phyloP scores from a whole-genome alignment of 2,329 filamentous ascomycete genomes.

The Cytospora piceae region DNA sequence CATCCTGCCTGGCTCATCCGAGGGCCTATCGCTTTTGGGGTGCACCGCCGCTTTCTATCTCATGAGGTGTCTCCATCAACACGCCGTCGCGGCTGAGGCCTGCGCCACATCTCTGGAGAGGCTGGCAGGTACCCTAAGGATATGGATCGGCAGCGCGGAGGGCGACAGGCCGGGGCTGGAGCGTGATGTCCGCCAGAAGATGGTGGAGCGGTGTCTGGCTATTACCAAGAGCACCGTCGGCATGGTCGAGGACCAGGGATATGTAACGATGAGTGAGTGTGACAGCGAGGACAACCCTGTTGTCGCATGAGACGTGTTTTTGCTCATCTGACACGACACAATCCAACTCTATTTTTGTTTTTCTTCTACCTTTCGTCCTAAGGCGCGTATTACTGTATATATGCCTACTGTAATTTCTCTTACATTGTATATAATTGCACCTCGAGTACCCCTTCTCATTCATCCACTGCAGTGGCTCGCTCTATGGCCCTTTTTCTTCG shows the following conservation, averaged over 20 bases:
- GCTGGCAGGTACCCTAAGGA: slow-evolving; percentile 59
- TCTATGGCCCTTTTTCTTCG: not conserved
- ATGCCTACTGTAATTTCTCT: not conserved
- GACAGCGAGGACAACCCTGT: slow-evolving; percentile 41
- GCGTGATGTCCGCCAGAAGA: slow-evolving; percentile 53
- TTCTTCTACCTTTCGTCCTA: not conserved
- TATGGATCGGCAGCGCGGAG: slow-evolving; percentile 61
- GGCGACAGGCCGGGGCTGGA: slow-evolving; percentile 58
- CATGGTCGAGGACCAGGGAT: slow-evolving; percentile 64
- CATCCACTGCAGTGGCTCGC: not conserved
- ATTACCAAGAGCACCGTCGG: slow-evolving; percentile 62
- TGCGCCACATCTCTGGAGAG: slow-evolving; percentile 57
- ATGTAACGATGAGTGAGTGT: slow-evolving; percentile 60
- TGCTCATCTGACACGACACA: not conserved
- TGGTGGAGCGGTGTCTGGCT: slow-evolving; percentile 59
- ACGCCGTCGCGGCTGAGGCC: slow-evolving; percentile 51
- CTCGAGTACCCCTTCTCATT: not conserved
- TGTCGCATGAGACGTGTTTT: slow-evolving; percentile 7
- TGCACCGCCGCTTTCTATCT: slow-evolving; percentile 63
- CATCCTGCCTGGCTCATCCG: slow-evolving; percentile 49
- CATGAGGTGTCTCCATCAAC: slow-evolving; percentile 55
- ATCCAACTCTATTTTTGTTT: not conserved
- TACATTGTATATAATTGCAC: not conserved
- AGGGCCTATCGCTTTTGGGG: slow-evolving; percentile 58
- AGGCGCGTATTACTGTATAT: not conserved